These are phyloP conservation scores for Plasmodium relictum DNA, from an alignment of 169 alveolate species.

Conservation along the genomic window DNA sequence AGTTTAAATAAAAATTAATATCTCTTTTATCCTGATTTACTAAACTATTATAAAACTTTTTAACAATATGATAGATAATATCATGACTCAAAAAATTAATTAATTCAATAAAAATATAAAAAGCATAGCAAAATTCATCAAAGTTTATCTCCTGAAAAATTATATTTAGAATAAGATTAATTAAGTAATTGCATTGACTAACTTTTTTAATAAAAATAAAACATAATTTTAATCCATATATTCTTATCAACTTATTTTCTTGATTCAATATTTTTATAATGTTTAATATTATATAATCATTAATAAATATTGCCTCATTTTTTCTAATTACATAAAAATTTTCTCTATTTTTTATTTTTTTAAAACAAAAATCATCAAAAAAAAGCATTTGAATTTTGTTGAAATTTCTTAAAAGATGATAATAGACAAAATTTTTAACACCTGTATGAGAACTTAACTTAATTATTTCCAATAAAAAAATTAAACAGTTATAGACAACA, in stretches of 20 bases:
- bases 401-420: conserved; percentile 22
- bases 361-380: background rate
- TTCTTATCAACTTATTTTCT: conserved; percentile 11
- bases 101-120: conserved; percentile 3
- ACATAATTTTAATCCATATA: conserved; percentile 18
- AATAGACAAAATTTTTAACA: conserved; percentile 32
- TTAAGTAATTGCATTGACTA: conserved; percentile 19
- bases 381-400: background rate
- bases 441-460: conserved; percentile 52
- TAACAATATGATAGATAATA: conserved; percentile 28
- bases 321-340: conserved; percentile 26
- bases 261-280: conserved; percentile 25
- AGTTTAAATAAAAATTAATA: background rate
- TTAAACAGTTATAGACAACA: conserved; percentile 28
- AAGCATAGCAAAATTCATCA: conserved; percentile 34
- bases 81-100: conserved; percentile 37
- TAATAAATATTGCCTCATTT: conserved; percentile 54
- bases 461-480: conserved; percentile 34
- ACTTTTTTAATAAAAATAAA: conserved; percentile 17
- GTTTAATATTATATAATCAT: conserved; percentile 7
- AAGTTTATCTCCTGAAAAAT: conserved; percentile 18
- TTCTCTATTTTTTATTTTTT: conserved; percentile 36
- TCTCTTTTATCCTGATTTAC: background rate
- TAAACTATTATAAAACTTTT: conserved; percentile 5
- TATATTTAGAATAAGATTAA: background rate